Evolutionary conservation across 345 rosid species (phyloP).

Genomic region (Camelina hispida): DNA sequence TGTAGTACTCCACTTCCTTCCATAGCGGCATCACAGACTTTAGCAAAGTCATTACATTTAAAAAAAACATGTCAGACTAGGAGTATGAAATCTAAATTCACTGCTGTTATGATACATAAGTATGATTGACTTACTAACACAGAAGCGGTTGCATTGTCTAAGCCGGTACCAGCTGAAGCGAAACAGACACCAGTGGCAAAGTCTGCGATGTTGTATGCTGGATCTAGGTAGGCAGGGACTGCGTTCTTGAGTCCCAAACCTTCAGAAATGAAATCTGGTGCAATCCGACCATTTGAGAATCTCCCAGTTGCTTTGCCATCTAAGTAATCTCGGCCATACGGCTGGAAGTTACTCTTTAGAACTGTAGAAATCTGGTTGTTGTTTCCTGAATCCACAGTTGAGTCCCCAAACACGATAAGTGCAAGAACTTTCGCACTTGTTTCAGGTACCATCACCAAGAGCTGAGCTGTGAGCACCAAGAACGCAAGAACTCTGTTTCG

Average conservation of each 20-base stretch:
- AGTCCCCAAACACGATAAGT: constrained; percentile 77
- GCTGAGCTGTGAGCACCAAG: constrained; percentile 39
- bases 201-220: constrained; percentile 58
- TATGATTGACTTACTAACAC: constrained; percentile 79
- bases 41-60: not conserved
- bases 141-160: constrained; percentile 73
- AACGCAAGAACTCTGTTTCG: constrained; percentile 30
- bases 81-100: not conserved
- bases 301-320: constrained; percentile 71
- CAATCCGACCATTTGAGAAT: constrained; percentile 77
- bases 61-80: constrained; percentile 2
- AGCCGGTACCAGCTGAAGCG: constrained; percentile 94
- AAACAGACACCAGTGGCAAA: constrained; percentile 86
- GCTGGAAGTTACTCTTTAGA: constrained; percentile 70
- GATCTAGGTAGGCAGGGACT: constrained; percentile 85
- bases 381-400: constrained; percentile 82
- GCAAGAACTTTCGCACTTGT: constrained; percentile 58
- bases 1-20: constrained; percentile 80
- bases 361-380: constrained; percentile 73
- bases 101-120: too few relatives aligned
- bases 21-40: constrained; percentile 87
- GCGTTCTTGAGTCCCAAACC: constrained; percentile 71
- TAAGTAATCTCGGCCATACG: constrained; percentile 77
- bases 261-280: constrained; percentile 75
- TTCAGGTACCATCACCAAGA: constrained; percentile 45